These are phyloP conservation scores for Trichomonas tenax DNA, from an alignment of 208 protist genomes.

Conservation along the genomic window DNA sequence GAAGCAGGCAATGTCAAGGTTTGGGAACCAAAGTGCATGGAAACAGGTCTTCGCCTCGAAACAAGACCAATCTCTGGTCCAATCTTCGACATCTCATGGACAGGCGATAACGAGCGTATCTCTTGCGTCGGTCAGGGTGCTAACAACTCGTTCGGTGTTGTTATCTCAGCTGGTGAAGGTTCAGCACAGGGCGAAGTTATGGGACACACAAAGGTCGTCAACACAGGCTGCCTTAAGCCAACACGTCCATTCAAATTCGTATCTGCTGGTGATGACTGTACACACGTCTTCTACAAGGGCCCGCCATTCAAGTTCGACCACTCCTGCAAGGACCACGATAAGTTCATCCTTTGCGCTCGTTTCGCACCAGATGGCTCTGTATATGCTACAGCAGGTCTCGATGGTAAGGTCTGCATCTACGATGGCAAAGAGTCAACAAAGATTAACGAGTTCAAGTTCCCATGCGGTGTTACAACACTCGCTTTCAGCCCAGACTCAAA, in stretches of 20 bases:
- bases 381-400: background rate
- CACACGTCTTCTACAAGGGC: constrained; percentile 5
- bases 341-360: constrained; percentile 1
- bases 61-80: background rate
- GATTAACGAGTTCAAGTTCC: background rate
- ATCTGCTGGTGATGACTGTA: background rate
- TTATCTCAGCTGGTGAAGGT: background rate
- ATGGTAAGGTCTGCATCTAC: background rate
- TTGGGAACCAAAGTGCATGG: background rate
- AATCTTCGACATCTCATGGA: background rate
- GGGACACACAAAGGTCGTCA: background rate
- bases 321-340: background rate
- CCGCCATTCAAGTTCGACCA: constrained; percentile 18
- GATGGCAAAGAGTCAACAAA: background rate
- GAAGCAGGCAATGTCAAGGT: background rate
- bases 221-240: background rate
- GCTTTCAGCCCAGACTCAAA: background rate
- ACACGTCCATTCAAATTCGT: background rate
- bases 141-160: background rate
- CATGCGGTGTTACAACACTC: background rate
- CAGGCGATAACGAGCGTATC: constrained; percentile 11
- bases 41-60: background rate
- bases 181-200: background rate
- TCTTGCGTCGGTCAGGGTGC: background rate
- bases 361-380: constrained; percentile 12